Base-by-base conservation (phyloP, 2,329 filamentous ascomycete species). In the Sarocladium oryzae region DNA sequence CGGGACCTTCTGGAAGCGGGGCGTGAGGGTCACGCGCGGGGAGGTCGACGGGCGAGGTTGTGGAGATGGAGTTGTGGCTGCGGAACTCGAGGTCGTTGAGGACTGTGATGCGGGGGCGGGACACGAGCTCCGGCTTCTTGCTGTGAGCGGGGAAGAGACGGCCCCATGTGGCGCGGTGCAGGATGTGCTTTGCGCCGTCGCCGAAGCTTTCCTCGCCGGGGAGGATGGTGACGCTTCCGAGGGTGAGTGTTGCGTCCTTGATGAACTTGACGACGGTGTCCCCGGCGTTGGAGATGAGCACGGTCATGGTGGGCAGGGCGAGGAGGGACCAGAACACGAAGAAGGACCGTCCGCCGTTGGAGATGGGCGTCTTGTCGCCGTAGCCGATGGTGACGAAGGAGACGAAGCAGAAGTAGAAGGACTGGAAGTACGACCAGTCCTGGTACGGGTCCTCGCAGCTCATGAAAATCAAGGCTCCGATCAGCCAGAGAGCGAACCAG, bases 301-400 rank as follows among this genome's bases (percentile, higher is more conserved):
- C 84, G 0, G 91, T 95, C 78, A 91, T 91, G 2, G 88, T 91
- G 0, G 91, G 91, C 2, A 96, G 76, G 0, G 90, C 89, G 23
- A 96, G 77, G 1, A 96, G 66, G 13, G 85, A 88, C 91, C 91
- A 96, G 52, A 96, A 84, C n/a, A 96, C 88, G 60, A 95, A 96
- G 64, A 96, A 95, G 0, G 88, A 82, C 51, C 88, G 84, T 1
- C 88, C 89, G 0, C 84, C 78, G 56, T 90, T 91, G 2, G 85
- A 88, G n/a, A 82, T 73, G 0, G 89, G 89, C 1, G 84, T 82
- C 4, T 85, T 66, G 57, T 95, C 89, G 3, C 91, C 91, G 59
- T 95, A 96, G 1, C 91, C 91, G 33, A 96, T 88, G 0, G 91
- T 96, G 2, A 90, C 75, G 21, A 96, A 78, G 2, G 84, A 85